Percentiles rank a stretch among this genome's conserved stretches.
phyloP scores from a whole-genome alignment of 306 rosid genomes.

The Vigna trinervia region DNA sequence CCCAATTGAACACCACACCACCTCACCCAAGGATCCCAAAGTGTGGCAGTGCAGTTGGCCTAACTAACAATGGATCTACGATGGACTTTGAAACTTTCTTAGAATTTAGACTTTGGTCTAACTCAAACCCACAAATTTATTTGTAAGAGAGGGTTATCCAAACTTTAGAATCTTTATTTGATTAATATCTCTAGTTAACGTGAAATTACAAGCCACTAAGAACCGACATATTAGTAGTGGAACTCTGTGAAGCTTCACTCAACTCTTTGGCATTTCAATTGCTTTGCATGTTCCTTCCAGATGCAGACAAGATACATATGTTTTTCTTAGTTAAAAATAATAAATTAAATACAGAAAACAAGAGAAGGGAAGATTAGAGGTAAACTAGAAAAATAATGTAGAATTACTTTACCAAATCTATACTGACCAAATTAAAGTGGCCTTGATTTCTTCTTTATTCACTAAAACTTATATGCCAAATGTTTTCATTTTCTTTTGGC shows the following conservation, averaged over 20 bases:
- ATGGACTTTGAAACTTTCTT: too few relatives aligned
- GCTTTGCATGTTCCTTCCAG: background rate
- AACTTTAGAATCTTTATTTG: background rate
- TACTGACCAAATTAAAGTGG: background rate
- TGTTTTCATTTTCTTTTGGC: slow-evolving; percentile 9
- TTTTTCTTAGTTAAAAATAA: background rate
- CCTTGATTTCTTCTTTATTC: background rate
- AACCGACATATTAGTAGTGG: background rate
- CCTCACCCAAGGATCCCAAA: too few relatives aligned
- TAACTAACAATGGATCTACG: too few relatives aligned
- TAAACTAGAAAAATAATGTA: background rate
- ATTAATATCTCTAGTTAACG: background rate
- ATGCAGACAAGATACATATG: background rate
- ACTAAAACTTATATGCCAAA: background rate
- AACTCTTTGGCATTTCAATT: background rate
- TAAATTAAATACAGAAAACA: background rate
- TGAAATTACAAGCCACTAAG: background rate
- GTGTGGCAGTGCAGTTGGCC: too few relatives aligned
- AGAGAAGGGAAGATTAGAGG: background rate
- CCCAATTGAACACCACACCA: too few relatives aligned
- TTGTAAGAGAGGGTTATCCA: background rate
- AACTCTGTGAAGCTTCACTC: background rate
- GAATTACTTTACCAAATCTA: background rate
- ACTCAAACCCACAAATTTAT: background rate
- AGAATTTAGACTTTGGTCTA: background rate